Evolutionary conservation across 2,329 filamentous ascomycete species (phyloP).

Genomic region (Emericellopsis atlantica): DNA sequence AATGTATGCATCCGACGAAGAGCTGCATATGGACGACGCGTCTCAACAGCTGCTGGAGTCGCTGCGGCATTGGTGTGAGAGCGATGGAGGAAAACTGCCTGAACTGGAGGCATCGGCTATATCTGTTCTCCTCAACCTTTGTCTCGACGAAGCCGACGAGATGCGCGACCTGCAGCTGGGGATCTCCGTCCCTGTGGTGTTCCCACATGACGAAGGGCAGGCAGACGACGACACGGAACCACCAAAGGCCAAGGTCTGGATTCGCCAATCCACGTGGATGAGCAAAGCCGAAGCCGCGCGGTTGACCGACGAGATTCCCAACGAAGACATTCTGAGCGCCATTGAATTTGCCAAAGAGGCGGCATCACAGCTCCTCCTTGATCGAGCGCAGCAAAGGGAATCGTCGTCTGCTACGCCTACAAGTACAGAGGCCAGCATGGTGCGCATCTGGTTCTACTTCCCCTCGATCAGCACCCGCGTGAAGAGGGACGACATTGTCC

Average conservation of each 20-base stretch:
- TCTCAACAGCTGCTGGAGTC: conserved; percentile 6
- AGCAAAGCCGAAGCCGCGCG: conserved; percentile 30
- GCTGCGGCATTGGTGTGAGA: conserved; percentile 11
- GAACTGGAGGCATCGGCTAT: too few relatives aligned
- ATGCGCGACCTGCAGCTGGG: conserved; percentile 15
- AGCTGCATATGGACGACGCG: conserved; percentile 13
- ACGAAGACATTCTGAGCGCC: conserved; percentile 27
- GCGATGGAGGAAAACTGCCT: conserved; percentile 3
- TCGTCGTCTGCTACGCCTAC: background rate
- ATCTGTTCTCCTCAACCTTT: conserved; percentile 4
- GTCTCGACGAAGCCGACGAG: conserved; percentile 10
- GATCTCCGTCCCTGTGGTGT: conserved; percentile 18
- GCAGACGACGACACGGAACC: conserved; percentile 14
- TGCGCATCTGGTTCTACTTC: conserved; percentile 52
- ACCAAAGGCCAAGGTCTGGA: conserved; percentile 24
- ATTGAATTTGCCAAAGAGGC: conserved; percentile 30
- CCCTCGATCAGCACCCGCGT: conserved; percentile 46
- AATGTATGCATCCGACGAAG: conserved; percentile 33
- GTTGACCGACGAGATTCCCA: conserved; percentile 25
- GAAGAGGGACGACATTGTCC: conserved; percentile 45
- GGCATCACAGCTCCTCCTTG: conserved; percentile 7
- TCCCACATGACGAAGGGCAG: conserved; percentile 3
- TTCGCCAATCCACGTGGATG: conserved; percentile 39
- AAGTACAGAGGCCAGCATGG: conserved; percentile 13
- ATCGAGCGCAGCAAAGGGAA: background rate